Conservation (phyloP, 768 basidiomycete species). For the Boletus vermiculosoides region DNA sequence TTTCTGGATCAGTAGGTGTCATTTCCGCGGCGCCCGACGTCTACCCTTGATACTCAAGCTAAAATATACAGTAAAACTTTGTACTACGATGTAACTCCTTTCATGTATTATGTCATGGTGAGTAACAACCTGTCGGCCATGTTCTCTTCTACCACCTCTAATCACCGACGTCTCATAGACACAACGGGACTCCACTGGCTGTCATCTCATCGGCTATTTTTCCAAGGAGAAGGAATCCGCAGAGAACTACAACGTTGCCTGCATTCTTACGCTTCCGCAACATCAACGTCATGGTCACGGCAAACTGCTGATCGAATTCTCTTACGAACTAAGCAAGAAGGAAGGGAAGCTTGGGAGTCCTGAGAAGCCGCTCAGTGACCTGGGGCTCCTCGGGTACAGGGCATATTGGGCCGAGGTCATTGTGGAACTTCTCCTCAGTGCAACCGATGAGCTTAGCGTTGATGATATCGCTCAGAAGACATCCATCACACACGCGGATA, state of each 20-base stretch:
- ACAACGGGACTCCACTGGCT: conserved; percentile 83
- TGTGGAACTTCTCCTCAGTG: conserved; percentile 78
- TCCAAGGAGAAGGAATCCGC: conserved; percentile 99
- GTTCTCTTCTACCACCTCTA: conserved; percentile 12
- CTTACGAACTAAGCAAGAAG: conserved; percentile 95
- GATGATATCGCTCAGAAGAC: conserved; percentile 98
- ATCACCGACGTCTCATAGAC: conserved; percentile 43
- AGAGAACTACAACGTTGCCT: conserved; percentile 98
- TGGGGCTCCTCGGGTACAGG: conserved; percentile 89
- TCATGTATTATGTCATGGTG: conserved; percentile 99
- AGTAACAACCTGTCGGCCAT: conserved; percentile 21
- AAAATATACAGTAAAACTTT: conserved; percentile 77
- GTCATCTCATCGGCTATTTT: conserved; percentile 96
- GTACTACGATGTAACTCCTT: conserved; percentile 99
- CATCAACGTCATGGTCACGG: conserved; percentile 97
- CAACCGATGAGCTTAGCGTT: conserved; percentile 77
- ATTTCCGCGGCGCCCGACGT: conserved; percentile 11
- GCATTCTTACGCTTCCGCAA: conserved; percentile 97
- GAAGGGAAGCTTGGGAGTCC: conserved; percentile 96
- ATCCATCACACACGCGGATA: conserved; percentile 90
- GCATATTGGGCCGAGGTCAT: conserved; percentile 98
- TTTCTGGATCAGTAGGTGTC: conserved; percentile 92
- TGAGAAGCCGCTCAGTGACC: conserved; percentile 94
- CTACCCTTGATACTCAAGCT: conserved; percentile 17
- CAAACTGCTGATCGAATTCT: conserved; percentile 94